Percentiles rank a stretch among this genome's conserved stretches.
Conservation (phyloP, 106 monocot species). For the Dendrobium nobile region DNA sequence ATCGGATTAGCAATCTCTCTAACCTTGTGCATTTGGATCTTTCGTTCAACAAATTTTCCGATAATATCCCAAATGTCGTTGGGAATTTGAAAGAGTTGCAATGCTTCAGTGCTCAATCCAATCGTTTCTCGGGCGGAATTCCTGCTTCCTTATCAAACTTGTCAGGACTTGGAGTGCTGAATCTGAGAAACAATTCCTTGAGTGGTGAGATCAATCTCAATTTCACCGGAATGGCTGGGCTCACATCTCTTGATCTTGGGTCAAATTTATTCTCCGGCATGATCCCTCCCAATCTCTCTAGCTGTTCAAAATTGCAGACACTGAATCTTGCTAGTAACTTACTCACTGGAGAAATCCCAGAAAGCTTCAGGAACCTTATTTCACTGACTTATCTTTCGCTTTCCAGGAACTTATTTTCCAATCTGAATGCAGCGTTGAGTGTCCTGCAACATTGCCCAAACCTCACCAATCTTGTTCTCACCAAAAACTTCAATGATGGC, state of each 20-base stretch:
- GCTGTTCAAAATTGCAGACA: conserved; percentile 33
- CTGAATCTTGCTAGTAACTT: conserved; percentile 63
- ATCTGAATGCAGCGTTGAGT: conserved; percentile 43
- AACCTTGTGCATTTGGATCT: conserved; percentile 59
- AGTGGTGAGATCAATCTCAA: conserved; percentile 41
- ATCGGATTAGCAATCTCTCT: conserved; percentile 50
- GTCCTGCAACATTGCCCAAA: conserved; percentile 58
- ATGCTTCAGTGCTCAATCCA: conserved; percentile 33
- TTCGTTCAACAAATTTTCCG: conserved; percentile 58
- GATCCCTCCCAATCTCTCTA: conserved; percentile 45
- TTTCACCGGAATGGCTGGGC: conserved; percentile 30
- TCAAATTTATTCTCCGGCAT: conserved; percentile 44
- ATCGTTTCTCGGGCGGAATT: conserved; percentile 34
- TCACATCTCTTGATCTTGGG: conserved; percentile 63
- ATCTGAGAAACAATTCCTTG: conserved; percentile 60
- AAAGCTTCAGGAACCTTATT: conserved; percentile 43
- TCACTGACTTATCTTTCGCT: conserved; percentile 52
- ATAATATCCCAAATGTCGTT: conserved; percentile 60
- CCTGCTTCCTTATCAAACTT: conserved; percentile 61
- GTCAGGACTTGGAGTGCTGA: conserved; percentile 33
- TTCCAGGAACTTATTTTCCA: conserved; percentile 47
- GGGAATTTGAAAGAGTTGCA: conserved; percentile 32
- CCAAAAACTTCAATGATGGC: conserved; percentile 51
- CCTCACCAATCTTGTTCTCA: conserved; percentile 54
- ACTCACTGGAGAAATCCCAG: conserved; percentile 61